Evolutionary conservation across 2,329 filamentous ascomycete species (phyloP).

Genomic region (Pestalotiopsis sp.): DNA sequence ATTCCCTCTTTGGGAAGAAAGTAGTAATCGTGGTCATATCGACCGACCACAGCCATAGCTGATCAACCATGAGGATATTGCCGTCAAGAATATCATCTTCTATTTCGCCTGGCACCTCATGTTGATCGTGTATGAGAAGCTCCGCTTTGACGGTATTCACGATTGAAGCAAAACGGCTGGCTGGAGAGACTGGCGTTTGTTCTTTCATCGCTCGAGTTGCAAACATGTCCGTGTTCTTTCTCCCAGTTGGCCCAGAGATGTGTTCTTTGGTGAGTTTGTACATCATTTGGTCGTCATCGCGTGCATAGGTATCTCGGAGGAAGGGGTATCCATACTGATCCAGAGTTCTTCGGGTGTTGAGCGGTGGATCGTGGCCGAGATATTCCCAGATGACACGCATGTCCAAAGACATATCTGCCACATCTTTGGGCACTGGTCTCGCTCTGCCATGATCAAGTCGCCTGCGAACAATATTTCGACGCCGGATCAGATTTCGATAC

Average conservation of each 20-base stretch:
- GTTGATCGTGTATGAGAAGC: background rate
- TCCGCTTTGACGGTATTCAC: slow-evolving; percentile 23
- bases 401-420: slow-evolving; percentile 59
- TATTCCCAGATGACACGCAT: slow-evolving; percentile 65
- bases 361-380: slow-evolving; percentile 60
- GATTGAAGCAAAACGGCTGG: slow-evolving; percentile 21
- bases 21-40: slow-evolving; percentile 54
- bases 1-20: slow-evolving; percentile 59
- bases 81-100: slow-evolving; percentile 48
- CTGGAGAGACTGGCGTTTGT: slow-evolving; percentile 18
- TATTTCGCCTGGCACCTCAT: slow-evolving; percentile 36
- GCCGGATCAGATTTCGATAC: slow-evolving; percentile 58
- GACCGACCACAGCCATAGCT: slow-evolving; percentile 65
- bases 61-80: slow-evolving; percentile 68
- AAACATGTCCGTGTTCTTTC: slow-evolving; percentile 28
- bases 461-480: slow-evolving; percentile 56
- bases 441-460: slow-evolving; percentile 56
- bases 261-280: slow-evolving; percentile 65
- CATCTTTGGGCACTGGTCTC: slow-evolving; percentile 55
- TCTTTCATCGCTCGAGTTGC: slow-evolving; percentile 7
- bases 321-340: slow-evolving; percentile 68
- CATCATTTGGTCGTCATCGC: slow-evolving; percentile 69
- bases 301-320: slow-evolving; percentile 58
- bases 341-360: slow-evolving; percentile 63
- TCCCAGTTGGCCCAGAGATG: slow-evolving; percentile 18